phyloP scores from a whole-genome alignment of 257 asterid species.

The Jasminum sambac region DNA sequence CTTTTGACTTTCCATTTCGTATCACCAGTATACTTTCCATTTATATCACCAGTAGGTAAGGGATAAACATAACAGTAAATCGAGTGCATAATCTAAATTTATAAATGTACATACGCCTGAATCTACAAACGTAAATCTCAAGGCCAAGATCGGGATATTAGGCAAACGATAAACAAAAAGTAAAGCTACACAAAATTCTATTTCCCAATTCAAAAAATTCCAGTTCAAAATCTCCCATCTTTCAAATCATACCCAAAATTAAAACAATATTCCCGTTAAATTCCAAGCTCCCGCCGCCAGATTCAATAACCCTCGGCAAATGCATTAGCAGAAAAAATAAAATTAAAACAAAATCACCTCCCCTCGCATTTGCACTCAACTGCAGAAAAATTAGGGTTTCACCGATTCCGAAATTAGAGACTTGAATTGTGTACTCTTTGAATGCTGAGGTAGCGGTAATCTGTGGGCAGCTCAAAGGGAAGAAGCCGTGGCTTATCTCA shows the following conservation, averaged over 20 bases:
- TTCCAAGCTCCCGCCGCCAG: constrained; percentile 29
- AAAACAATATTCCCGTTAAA: background rate
- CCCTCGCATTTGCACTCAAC: constrained; percentile 38
- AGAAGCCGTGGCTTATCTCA: constrained; percentile 20
- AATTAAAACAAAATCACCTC: constrained; percentile 18
- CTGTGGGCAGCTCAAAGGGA: constrained; percentile 14
- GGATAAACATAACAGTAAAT: background rate
- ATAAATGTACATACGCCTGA: background rate
- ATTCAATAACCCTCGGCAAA: background rate
- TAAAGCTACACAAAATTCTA: constrained; percentile 15
- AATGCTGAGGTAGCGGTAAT: constrained; percentile 10
- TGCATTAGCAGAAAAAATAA: background rate
- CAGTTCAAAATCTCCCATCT: constrained; percentile 28
- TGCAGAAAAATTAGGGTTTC: constrained; percentile 38
- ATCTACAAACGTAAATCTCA: background rate
- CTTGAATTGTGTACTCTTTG: background rate
- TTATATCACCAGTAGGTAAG: background rate
- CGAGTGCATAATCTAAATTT: background rate
- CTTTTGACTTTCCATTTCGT: no score
- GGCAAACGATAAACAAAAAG: background rate
- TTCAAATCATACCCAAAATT: constrained; percentile 26
- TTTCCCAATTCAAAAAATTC: constrained; percentile 25
- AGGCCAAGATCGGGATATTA: constrained; percentile 23
- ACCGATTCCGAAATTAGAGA: constrained; percentile 22
- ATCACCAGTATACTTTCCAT: background rate